Evolutionary conservation across 768 basidiomycete genomes (phyloP).

Genomic region (Kwoniella europaea): DNA sequence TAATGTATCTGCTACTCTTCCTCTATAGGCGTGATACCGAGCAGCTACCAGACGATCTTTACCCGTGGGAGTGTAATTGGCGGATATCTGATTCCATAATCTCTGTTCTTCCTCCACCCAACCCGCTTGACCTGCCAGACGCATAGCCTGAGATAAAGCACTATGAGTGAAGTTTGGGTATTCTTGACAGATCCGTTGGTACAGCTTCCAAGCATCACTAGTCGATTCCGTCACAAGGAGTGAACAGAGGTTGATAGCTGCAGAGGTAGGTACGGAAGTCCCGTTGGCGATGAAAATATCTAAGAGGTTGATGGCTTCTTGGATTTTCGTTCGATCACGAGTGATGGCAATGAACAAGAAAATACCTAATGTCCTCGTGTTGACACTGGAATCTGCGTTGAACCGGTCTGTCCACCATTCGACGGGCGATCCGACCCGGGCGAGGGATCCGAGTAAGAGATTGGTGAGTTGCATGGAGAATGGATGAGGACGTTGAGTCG

Average conservation of each 20-base stretch:
- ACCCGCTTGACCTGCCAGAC: conserved; percentile 13
- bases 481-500: neutral
- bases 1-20: conserved; percentile 13
- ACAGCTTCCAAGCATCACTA: conserved; percentile 9
- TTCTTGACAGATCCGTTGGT: conserved; percentile 10
- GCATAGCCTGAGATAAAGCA: conserved; percentile 18
- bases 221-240: conserved; percentile 2
- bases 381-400: neutral
- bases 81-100: conserved; percentile 17
- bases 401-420: conserved; percentile 19
- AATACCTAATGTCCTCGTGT: conserved; percentile 12
- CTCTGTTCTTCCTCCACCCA: conserved; percentile 19
- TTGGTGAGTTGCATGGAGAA: neutral
- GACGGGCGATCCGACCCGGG: conserved; percentile 2
- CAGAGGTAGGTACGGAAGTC: conserved; percentile 1
- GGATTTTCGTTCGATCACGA: conserved; percentile 1
- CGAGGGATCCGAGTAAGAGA: conserved; percentile 15
- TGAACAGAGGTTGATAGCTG: conserved; percentile 12
- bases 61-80: conserved; percentile 9
- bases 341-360: conserved; percentile 21
- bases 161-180: conserved; percentile 11
- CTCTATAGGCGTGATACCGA: conserved; percentile 3
- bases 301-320: conserved; percentile 16
- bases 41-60: conserved; percentile 12
- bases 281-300: conserved; percentile 19